Percentiles rank a stretch among this genome's conserved stretches.
phyloP scores from a whole-genome alignment of 2,329 filamentous ascomycete genomes.

The Trichophaea hybrida region DNA sequence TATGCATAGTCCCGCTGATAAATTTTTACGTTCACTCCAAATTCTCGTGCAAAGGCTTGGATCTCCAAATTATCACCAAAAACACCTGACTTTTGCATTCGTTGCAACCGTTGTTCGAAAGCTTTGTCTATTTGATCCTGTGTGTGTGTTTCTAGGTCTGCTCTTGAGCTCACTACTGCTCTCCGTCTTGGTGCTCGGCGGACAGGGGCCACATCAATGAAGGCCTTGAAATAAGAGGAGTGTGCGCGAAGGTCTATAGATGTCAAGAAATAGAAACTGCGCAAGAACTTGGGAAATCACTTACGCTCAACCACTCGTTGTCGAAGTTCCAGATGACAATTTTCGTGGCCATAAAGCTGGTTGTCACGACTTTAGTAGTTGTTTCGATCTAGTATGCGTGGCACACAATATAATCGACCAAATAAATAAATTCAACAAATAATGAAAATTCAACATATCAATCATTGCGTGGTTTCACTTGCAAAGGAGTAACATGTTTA shows the following conservation, averaged over 20 bases:
- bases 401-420: background rate
- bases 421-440: conserved; percentile 32
- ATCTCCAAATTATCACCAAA: conserved; percentile 57
- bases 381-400: background rate
- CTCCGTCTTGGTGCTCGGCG: conserved; percentile 36
- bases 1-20: conserved; percentile 42
- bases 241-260: conserved; percentile 43
- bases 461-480: conserved; percentile 2
- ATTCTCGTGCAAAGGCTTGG: conserved; percentile 48
- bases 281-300: background rate
- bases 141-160: conserved; percentile 37
- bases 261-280: background rate
- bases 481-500: background rate
- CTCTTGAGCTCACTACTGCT: conserved; percentile 42
- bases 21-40: conserved; percentile 47
- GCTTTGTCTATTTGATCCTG: conserved; percentile 39
- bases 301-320: conserved; percentile 38
- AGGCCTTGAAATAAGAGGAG: conserved; percentile 48
- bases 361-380: background rate
- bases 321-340: conserved; percentile 45
- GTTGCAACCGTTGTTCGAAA: conserved; percentile 42
- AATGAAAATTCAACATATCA: conserved; percentile 13
- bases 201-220: conserved; percentile 42
- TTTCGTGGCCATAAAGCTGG: conserved; percentile 48
- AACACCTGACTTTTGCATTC: conserved; percentile 46